Percentiles rank a stretch among this genome's conserved stretches.
These are phyloP conservation scores for Citrus cavaleriei DNA, from an alignment of 345 rosid species.

Conservation along the genomic window DNA sequence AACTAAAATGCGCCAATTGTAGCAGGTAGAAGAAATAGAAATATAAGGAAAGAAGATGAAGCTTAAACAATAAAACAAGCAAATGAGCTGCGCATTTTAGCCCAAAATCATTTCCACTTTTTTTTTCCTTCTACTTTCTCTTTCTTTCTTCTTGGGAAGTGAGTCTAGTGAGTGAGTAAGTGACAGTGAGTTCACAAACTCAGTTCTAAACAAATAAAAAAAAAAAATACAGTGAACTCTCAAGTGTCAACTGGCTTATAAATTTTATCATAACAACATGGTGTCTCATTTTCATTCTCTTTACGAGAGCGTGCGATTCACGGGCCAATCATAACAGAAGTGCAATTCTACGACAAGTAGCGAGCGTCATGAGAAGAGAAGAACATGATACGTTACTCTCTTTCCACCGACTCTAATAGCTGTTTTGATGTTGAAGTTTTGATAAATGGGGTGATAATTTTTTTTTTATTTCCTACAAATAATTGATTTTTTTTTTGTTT, in stretches of 20 bases:
- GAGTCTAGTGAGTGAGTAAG: background rate
- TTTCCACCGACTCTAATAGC: conserved; percentile 10
- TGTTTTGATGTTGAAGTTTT: conserved; percentile 20
- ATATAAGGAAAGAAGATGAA: background rate
- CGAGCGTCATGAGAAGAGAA: too few species aligned
- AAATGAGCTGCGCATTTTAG: conserved; percentile 15
- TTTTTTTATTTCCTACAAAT: background rate
- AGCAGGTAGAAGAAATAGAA: conserved; percentile 2
- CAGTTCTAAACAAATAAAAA: background rate
- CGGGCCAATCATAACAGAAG: background rate
- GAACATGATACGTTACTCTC: background rate
- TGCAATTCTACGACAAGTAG: too few species aligned
- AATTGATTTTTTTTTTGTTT: background rate
- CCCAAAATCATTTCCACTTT: background rate
- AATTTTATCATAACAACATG: background rate
- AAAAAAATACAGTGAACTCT: background rate
- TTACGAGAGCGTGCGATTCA: background rate
- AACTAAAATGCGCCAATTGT: conserved; percentile 12
- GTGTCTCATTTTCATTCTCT: background rate
- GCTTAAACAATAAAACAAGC: background rate
- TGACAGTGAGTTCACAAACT: background rate
- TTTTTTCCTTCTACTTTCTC: background rate
- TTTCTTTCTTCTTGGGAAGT: background rate
- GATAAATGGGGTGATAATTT: background rate
- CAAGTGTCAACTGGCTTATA: background rate